These are phyloP conservation scores for Delonix regia DNA, from an alignment of 306 rosid genomes.

Conservation along the genomic window DNA sequence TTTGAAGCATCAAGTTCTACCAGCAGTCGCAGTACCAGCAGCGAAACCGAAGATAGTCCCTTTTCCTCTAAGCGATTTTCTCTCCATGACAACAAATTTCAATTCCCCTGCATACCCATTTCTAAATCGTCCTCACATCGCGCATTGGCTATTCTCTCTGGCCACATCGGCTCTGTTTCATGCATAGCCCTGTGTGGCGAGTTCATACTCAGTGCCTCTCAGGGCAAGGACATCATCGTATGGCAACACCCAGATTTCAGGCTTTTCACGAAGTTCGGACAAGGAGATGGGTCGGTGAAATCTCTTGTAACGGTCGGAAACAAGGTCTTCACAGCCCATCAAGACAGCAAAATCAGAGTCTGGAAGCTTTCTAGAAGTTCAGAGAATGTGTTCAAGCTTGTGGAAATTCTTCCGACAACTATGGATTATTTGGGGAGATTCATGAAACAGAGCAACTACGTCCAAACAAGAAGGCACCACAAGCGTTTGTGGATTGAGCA, in stretches of 20 bases:
- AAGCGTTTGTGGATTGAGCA: slow-evolving; percentile 30
- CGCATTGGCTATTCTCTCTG: slow-evolving; percentile 68
- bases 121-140: slow-evolving; percentile 49
- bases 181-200: slow-evolving; percentile 85
- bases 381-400: slow-evolving; percentile 71
- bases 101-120: slow-evolving; percentile 5
- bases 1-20: slow-evolving; percentile 39
- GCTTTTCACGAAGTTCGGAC: slow-evolving; percentile 75
- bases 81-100: slow-evolving; percentile 29
- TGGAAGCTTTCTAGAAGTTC: slow-evolving; percentile 86
- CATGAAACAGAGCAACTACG: slow-evolving; percentile 88
- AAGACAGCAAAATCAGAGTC: slow-evolving; percentile 81
- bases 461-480: slow-evolving; percentile 81
- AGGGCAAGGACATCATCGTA: slow-evolving; percentile 80
- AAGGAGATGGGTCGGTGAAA: slow-evolving; percentile 85
- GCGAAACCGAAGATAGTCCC: slow-evolving; percentile 59
- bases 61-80: slow-evolving; percentile 36
- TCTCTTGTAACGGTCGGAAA: slow-evolving; percentile 69
- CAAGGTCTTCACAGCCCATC: slow-evolving; percentile 86
- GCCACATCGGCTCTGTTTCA: slow-evolving; percentile 79
- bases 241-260: slow-evolving; percentile 93
- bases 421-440: slow-evolving; percentile 83
- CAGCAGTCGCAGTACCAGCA: slow-evolving; percentile 32
- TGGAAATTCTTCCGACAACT: slow-evolving; percentile 76
- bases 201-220: slow-evolving; percentile 86